phyloP scores from a whole-genome alignment of 176 grass and related monocot species.

The Raddia distichophylla region DNA sequence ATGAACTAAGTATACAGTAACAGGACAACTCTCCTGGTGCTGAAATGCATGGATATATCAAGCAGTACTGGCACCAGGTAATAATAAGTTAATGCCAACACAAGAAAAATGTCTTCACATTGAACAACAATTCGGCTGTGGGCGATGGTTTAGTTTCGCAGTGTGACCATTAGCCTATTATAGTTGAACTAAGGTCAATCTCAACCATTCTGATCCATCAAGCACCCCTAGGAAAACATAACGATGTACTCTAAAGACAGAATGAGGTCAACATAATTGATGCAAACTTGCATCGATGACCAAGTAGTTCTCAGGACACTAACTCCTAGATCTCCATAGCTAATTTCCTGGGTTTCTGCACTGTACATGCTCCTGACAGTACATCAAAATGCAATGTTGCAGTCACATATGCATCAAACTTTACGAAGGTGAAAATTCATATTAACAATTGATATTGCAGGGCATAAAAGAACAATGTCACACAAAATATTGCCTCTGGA shows the following conservation, averaged over 20 bases:
- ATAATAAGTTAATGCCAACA: too few species aligned
- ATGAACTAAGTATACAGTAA: too few species aligned
- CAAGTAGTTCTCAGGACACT: slow-evolving; percentile 75
- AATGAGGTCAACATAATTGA: background rate
- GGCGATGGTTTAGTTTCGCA: too few species aligned
- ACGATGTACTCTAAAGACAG: background rate
- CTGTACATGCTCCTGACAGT: slow-evolving; percentile 60
- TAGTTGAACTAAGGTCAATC: slow-evolving; percentile 58
- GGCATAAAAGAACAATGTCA: background rate
- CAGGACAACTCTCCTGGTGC: too few species aligned
- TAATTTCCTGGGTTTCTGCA: slow-evolving; percentile 54
- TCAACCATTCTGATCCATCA: slow-evolving; percentile 48
- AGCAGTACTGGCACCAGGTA: too few species aligned
- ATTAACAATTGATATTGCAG: background rate
- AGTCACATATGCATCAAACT: background rate
- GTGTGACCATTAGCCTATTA: slow-evolving; percentile 37
- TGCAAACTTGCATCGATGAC: slow-evolving; percentile 64
- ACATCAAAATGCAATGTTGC: slow-evolving; percentile 6
- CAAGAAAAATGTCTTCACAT: too few species aligned
- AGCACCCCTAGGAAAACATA: slow-evolving; percentile 79
- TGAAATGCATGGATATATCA: too few species aligned
- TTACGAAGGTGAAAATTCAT: background rate
- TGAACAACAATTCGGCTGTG: too few species aligned
- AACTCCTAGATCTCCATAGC: slow-evolving; percentile 59
- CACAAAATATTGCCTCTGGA: too few species aligned